Evolutionary conservation across 306 rosid species (phyloP).

Genomic region (Inga leiocalycina): DNA sequence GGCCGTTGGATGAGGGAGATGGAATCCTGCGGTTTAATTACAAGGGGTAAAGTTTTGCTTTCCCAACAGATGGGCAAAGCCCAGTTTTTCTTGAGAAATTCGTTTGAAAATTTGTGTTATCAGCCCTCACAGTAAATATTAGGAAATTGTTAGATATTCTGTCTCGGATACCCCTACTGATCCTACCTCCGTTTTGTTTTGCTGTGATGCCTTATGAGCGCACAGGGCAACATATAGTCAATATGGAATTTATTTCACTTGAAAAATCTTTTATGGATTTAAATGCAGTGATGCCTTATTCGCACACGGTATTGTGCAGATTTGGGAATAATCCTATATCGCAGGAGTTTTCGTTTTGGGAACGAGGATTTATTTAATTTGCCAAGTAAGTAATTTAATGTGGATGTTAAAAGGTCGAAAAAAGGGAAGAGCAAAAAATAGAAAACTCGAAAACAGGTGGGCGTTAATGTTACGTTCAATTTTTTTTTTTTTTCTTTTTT

Average conservation of each 20-base stretch:
- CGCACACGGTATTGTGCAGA: too few species aligned
- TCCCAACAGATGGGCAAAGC: not conserved
- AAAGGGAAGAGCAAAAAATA: not conserved
- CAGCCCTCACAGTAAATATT: not conserved
- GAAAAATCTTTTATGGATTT: not conserved
- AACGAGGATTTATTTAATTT: not conserved
- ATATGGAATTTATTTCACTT: not conserved
- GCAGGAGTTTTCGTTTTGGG: too few species aligned
- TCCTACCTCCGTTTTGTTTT: not conserved
- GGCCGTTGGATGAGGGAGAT: slow-evolving; percentile 11
- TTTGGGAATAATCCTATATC: not conserved
- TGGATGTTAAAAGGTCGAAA: too few species aligned
- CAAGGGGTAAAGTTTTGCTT: not conserved
- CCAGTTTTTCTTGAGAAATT: slow-evolving; percentile 11
- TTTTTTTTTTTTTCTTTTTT: too few species aligned
- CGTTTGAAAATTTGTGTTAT: not conserved
- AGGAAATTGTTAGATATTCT: slow-evolving; percentile 3
- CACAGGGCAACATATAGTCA: not conserved
- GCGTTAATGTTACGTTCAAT: not conserved
- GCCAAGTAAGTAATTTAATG: not conserved
- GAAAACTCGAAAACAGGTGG: not conserved
- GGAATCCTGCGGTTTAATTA: not conserved
- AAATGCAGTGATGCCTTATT: not conserved
- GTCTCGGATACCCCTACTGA: not conserved
- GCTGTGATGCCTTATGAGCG: not conserved